Base-by-base conservation (phyloP, 2,329 filamentous ascomycete genomes). In the Aspergillus calidoustus region DNA sequence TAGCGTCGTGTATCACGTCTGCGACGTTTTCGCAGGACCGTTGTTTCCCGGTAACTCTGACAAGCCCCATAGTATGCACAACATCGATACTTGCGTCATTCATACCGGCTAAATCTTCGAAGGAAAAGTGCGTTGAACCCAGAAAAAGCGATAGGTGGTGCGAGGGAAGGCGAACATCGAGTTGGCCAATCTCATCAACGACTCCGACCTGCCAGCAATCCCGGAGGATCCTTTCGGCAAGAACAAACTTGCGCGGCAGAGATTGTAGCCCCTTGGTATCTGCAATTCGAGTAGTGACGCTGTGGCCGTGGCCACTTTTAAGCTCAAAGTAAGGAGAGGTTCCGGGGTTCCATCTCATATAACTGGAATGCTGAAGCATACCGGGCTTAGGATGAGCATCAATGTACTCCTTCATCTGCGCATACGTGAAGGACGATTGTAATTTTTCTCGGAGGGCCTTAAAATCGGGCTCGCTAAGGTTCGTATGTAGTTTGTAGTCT, bases 201-300 rank as follows among this genome's bases (percentile, higher is more conserved):
- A 77, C 60, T 4, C 71, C 72, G 23, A 79, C 64, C 34, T 75
- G 62, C 77, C 77, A 80, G 67, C 72, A 77, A 47, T 78, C 71
- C 44, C 77, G 74, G 51, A 79, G 68, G 38, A 80, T 74, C 38
- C 57, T 70, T 61, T 79, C 76, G 17, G 71, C 71, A 23, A 77
- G 56, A 8, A 70, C 53, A n/a, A 68, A 44, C 53, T 79, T 80
- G 3, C 70, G 70, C 30, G 67, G 72, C 31, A 28, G 4, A 28
- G 25, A 28, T 28, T 28, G 25, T 28, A 73, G 60, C 25, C 62
- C 59, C 38, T 68, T 66, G 9, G 69, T 30, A n/a, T 58, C 59
- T 17, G 64, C 60, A 52, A 71, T 59, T 47, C 69, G 69, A 52
- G 66, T 57, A 15, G 72, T 56, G 50, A 66, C 59, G 30, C 57